Conservation (phyloP, 2,329 filamentous ascomycete species). For the Scytalidium lignicola region DNA sequence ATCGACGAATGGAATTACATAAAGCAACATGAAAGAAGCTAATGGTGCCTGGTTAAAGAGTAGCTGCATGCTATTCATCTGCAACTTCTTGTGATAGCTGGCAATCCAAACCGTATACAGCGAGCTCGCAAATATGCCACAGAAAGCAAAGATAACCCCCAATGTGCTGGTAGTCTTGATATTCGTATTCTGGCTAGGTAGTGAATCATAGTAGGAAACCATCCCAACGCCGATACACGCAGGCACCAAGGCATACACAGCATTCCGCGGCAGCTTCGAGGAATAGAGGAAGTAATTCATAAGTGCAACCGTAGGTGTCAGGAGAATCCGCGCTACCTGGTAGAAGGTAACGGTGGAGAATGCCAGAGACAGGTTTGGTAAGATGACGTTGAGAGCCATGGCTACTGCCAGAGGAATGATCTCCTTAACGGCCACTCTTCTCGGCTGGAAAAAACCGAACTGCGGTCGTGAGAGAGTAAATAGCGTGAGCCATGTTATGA, state of each 20-base stretch:
- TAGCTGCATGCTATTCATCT: conserved; percentile 64
- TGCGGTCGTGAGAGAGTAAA: conserved; percentile 53
- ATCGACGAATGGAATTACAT: conserved; percentile 62
- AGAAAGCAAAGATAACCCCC: conserved; percentile 60
- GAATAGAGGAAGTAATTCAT: conserved; percentile 61
- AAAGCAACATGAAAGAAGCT: conserved; percentile 57
- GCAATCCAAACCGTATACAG: conserved; percentile 67
- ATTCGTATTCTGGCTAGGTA: conserved; percentile 39
- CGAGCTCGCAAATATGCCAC: conserved; percentile 59
- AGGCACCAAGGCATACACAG: conserved; percentile 48
- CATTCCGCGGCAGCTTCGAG: conserved; percentile 48
- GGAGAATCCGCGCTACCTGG: conserved; percentile 61
- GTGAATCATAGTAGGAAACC: conserved; percentile 65
- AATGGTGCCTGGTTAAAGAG: conserved; percentile 64
- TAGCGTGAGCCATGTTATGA: conserved; percentile 60
- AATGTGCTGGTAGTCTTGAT: conserved; percentile 51
- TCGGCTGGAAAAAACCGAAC: conserved; percentile 54
- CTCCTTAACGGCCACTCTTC: conserved; percentile 47
- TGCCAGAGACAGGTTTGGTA: conserved; percentile 63
- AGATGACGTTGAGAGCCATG: conserved; percentile 65
- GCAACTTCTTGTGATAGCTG: conserved; percentile 58
- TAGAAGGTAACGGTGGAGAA: conserved; percentile 67
- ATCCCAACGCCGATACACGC: conserved; percentile 61
- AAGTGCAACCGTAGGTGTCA: conserved; percentile 59
- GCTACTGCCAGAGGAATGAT: conserved; percentile 60